phyloP scores from a whole-genome alignment of 2,329 filamentous ascomycete genomes.

The Clonostachys solani region DNA sequence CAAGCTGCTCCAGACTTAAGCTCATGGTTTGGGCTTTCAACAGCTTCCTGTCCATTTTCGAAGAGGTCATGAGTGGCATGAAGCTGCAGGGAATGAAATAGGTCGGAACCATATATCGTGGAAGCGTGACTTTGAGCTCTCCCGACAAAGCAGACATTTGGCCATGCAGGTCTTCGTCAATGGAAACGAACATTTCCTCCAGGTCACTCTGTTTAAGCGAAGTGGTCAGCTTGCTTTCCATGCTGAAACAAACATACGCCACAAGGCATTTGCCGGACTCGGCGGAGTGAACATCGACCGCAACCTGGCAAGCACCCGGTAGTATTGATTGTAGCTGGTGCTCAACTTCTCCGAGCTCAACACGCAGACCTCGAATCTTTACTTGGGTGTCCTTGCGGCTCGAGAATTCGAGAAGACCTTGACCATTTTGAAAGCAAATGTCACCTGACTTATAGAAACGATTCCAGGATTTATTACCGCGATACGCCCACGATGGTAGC shows the following conservation, averaged over 20 bases:
- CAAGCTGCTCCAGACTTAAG: not conserved
- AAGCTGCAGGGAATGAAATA: conserved; percentile 3
- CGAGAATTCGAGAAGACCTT: conserved; percentile 1
- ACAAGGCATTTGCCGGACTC: not conserved
- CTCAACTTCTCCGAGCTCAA: conserved; percentile 3
- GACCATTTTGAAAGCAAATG: conserved; percentile 1
- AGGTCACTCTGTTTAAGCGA: not conserved
- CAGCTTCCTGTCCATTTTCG: conserved; percentile 5
- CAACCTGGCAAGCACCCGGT: not conserved
- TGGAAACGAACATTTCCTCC: conserved; percentile 2
- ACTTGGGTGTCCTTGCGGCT: conserved; percentile 14
- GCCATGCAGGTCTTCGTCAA: not conserved
- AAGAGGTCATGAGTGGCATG: conserved; percentile 7
- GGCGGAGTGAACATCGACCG: not conserved
- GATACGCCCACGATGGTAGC: conserved; percentile 3
- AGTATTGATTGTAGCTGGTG: not conserved
- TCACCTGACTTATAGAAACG: conserved; percentile 10
- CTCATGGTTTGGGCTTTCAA: not conserved
- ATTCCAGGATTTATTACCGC: not conserved
- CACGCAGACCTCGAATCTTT: conserved; percentile 2
- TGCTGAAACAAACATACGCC: conserved; percentile 1
- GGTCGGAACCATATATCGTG: conserved; percentile 7
- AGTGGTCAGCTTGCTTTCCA: conserved; percentile 1
- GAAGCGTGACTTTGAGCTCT: conserved; percentile 1
- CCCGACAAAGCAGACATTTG: not conserved